Percentiles rank a stretch among this genome's conserved stretches.
Conservation (phyloP, 2,329 filamentous ascomycete genomes). For the Claviceps pazoutovae region DNA sequence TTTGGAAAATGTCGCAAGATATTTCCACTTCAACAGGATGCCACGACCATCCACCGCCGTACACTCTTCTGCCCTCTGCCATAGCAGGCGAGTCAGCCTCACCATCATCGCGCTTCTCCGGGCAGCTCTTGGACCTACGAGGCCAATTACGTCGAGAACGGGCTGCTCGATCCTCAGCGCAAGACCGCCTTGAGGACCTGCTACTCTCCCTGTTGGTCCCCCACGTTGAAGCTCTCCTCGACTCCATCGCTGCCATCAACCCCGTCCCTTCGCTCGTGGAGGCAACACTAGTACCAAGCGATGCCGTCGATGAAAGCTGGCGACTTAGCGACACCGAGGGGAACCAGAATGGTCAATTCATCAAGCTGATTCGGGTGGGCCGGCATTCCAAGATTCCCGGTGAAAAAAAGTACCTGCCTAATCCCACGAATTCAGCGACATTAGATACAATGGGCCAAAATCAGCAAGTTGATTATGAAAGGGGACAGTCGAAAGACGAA, state of each 20-base stretch:
- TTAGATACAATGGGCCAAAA: background rate
- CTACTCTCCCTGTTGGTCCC: slow-evolving; percentile 26
- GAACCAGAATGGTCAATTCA: slow-evolving; percentile 15
- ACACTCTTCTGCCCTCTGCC: background rate
- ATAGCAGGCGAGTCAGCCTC: background rate
- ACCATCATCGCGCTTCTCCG: slow-evolving; percentile 17
- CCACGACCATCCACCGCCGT: background rate
- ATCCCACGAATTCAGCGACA: background rate
- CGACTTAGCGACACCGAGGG: slow-evolving; percentile 20
- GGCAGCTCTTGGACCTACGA: slow-evolving; percentile 24
- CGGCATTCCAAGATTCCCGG: slow-evolving; percentile 7
- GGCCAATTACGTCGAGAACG: slow-evolving; percentile 22
- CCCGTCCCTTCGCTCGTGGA: slow-evolving; percentile 23
- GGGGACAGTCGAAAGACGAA: slow-evolving; percentile 14
- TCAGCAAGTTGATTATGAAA: background rate
- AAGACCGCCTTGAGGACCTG: slow-evolving; percentile 24
- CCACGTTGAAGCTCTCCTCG: slow-evolving; percentile 27
- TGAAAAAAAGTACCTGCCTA: background rate
- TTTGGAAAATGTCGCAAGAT: background rate
- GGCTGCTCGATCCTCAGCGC: slow-evolving; percentile 18
- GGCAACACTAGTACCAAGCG: slow-evolving; percentile 30
- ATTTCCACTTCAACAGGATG: background rate
- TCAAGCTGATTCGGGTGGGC: slow-evolving; percentile 19
- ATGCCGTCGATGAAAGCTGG: slow-evolving; percentile 24
- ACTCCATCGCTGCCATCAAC: slow-evolving; percentile 20